phyloP scores from a whole-genome alignment of 2,329 filamentous ascomycete species.

The Verticillium zaregamsianum region DNA sequence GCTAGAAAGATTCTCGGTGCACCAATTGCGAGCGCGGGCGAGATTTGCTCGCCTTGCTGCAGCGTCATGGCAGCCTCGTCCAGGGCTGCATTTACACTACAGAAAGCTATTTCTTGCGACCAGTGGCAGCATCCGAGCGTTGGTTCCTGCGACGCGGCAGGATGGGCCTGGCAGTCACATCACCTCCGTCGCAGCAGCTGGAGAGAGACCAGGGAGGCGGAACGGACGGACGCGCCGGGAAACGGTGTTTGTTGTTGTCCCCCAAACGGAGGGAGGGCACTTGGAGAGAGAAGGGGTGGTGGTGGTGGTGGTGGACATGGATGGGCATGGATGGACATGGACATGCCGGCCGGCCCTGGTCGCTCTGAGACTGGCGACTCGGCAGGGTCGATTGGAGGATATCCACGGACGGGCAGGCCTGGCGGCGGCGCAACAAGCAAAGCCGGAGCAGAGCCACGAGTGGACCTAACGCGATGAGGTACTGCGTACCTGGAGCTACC shows the following conservation, averaged over 20 bases:
- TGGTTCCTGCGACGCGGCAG: neutral
- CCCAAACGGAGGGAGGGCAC: too few relatives aligned
- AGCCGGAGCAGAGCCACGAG: neutral
- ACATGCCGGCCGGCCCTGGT: constrained; percentile 4
- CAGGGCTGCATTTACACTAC: neutral
- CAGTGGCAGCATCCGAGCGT: neutral
- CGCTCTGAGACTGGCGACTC: constrained; percentile 11
- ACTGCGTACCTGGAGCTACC: neutral
- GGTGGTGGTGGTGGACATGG: too few relatives aligned
- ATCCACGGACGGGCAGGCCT: too few relatives aligned
- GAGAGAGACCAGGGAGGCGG: neutral
- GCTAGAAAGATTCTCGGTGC: neutral
- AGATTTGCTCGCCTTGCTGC: neutral
- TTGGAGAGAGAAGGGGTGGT: neutral
- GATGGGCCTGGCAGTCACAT: neutral
- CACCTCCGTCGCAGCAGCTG: neutral
- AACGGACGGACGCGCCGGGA: too few relatives aligned
- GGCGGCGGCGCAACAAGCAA: neutral
- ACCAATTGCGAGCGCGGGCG: neutral
- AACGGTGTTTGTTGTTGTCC: too few relatives aligned
- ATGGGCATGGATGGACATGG: neutral
- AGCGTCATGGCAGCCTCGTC: neutral
- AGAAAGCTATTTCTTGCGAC: neutral
- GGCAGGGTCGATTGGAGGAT: constrained; percentile 7
- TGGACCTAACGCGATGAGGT: neutral